Base-by-base conservation (phyloP, 1,284 basidiomycete species). In the Trichosporon faecale region DNA sequence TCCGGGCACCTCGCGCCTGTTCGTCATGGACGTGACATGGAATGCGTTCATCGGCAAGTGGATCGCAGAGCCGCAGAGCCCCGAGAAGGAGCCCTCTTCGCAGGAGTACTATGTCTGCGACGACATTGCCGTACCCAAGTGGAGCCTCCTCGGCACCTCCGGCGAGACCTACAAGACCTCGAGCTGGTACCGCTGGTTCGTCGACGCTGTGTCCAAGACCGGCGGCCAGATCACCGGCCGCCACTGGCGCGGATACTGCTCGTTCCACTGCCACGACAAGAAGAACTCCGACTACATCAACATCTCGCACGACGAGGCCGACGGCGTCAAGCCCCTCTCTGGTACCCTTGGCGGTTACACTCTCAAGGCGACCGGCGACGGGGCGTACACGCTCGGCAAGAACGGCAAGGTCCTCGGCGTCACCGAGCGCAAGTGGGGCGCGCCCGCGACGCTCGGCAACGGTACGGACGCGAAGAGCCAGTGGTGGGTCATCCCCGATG, bases 41-140 rank as follows among this genome's bases (percentile, higher is more conserved):
- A 68, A 66, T 23, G 72, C 72, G 3, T 66, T 68, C 55, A 69
- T 73, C 14, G 72, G 72, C 18, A 31, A 70, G 33, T 73, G 64
- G 55, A 64, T 73, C 55, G 69, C 25, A 14, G 65, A 73, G 67
- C 72, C 72, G 2, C 55, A 69, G 33, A 31, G 25, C 33, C 18
- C 63, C 49, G 67, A 67, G 65, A 64, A 52, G 33, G 69, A 65
- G 7, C 37, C 65, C 0, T 64, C 61, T 16, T 40, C 67, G 3
- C 72, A 73, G 69, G 40, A 66, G 55, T 25, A 68, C 46, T 73
- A 73, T 46, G 65, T 44, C 3, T 66, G 55, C n/a, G 35, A 64
- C 35, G 55, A 70, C 64, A 69, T 73, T 44, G 27, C 31, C 6
- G 65, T 63, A 7, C 72, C 70, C 44, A 37, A 57, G 29, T 73